Conservation (phyloP, 2,329 filamentous ascomycete species). For the Lomentospora prolificans region DNA sequence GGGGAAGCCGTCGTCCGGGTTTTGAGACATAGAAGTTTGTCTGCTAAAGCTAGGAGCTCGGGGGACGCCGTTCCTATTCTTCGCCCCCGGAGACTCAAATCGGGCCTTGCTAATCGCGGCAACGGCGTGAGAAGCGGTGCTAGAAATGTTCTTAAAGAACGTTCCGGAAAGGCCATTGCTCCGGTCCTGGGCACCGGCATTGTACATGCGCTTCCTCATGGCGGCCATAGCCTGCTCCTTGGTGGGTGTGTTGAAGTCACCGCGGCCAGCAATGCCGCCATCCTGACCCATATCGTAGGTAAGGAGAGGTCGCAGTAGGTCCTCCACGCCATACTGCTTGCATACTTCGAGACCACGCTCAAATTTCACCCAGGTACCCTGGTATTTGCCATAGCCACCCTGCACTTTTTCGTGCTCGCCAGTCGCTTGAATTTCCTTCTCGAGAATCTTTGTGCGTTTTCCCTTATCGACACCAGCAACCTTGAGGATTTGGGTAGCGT, state of each 20-base stretch:
- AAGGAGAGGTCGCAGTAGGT: slow-evolving; percentile 61
- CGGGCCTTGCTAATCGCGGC: slow-evolving; percentile 94
- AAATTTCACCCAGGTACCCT: slow-evolving; percentile 97
- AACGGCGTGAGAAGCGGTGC: slow-evolving; percentile 83
- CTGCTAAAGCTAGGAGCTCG: slow-evolving; percentile 61
- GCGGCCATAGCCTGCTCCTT: slow-evolving; percentile 99
- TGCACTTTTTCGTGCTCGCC: slow-evolving; percentile 98
- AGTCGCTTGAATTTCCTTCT: slow-evolving; percentile 92
- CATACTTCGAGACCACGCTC: slow-evolving; percentile 88
- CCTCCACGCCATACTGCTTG: slow-evolving; percentile 67
- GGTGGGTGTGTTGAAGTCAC: slow-evolving; percentile 83
- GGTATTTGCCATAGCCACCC: slow-evolving; percentile 96
- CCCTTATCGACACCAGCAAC: slow-evolving; percentile 96
- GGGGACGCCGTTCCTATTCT: slow-evolving; percentile 49
- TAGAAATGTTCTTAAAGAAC: slow-evolving; percentile 95
- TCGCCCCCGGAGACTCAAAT: slow-evolving; percentile 75
- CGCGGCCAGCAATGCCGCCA: slow-evolving; percentile 60
- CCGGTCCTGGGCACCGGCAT: slow-evolving; percentile 53
- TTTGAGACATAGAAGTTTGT: slow-evolving; percentile 57
- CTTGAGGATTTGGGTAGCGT: slow-evolving; percentile 96
- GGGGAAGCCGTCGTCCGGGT: slow-evolving; percentile 52
- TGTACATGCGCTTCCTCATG: slow-evolving; percentile 86
- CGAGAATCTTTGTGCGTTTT: slow-evolving; percentile 92
- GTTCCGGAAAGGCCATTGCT: slow-evolving; percentile 64
- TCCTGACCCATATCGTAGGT: slow-evolving; percentile 75